A percentile compares a stretch with the other conserved stretches of the same genome.
These are phyloP conservation scores for Didymella pinodella DNA, from an alignment of 2,329 filamentous ascomycete species.

Conservation along the genomic window DNA sequence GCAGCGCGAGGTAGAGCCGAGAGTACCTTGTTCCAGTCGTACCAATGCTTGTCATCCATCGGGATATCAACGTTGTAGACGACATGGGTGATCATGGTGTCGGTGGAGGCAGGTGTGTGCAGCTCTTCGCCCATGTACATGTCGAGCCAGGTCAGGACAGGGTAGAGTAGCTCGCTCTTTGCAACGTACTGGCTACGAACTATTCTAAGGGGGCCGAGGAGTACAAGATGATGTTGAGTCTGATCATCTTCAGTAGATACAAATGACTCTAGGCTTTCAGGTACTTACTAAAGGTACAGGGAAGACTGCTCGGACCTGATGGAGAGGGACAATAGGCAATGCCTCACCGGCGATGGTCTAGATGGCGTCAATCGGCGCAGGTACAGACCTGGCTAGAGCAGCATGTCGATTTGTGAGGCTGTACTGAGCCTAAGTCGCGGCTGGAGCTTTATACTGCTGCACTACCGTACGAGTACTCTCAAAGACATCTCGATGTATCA, in stretches of 20 bases:
- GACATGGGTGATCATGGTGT: no score
- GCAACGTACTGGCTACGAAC: slow-evolving; percentile 6
- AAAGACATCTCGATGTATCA: no score
- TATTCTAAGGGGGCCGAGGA: slow-evolving; percentile 25
- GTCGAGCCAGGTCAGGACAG: slow-evolving; percentile 20
- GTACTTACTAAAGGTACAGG: background rate
- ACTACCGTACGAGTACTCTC: no score
- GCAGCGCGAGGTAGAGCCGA: no score
- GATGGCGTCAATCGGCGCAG: no score
- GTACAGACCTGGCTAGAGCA: background rate
- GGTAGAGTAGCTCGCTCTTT: slow-evolving; percentile 1
- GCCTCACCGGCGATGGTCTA: no score
- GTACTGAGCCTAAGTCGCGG: no score
- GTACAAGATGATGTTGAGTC: slow-evolving; percentile 11
- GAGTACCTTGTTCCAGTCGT: no score
- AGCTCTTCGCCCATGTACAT: slow-evolving; percentile 19
- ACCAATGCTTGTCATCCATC: no score
- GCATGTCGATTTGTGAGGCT: background rate
- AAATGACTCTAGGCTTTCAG: background rate
- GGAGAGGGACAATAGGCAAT: background rate
- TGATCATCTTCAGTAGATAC: background rate
- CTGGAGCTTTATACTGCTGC: no score
- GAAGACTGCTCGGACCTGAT: background rate
- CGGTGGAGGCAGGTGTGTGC: background rate
- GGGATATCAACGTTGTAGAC: no score